These are phyloP conservation scores for Tubosaeta brunneosetosa DNA, from an alignment of 768 basidiomycete genomes.

Conservation along the genomic window DNA sequence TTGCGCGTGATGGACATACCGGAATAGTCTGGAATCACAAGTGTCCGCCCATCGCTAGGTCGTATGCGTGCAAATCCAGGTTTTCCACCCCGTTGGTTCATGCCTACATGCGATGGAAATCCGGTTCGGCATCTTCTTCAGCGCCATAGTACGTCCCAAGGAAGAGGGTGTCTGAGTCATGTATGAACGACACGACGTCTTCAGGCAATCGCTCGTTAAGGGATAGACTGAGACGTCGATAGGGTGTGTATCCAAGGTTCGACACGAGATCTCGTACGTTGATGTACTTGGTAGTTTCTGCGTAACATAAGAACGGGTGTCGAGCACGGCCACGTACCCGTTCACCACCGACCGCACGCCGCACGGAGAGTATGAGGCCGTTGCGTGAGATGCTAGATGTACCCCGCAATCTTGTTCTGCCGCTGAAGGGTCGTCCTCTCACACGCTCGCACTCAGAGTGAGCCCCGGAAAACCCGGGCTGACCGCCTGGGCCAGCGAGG, in stretches of 20 bases:
- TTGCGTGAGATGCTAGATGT: constrained; percentile 34
- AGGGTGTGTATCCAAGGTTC: constrained; percentile 37
- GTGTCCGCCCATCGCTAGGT: constrained; percentile 48
- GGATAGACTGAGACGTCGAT: constrained; percentile 33
- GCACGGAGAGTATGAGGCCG: constrained; percentile 25
- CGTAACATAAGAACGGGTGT: not conserved
- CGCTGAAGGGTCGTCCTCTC: constrained; percentile 57
- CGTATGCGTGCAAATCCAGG: constrained; percentile 57
- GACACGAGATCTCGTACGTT: constrained; percentile 50
- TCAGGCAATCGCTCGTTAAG: constrained; percentile 42
- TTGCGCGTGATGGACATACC: constrained; percentile 27
- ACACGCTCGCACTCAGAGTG: constrained; percentile 38
- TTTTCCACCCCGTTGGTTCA: constrained; percentile 62
- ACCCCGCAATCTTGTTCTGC: constrained; percentile 62
- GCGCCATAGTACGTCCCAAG: constrained; percentile 52
- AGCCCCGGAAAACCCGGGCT: constrained; percentile 42
- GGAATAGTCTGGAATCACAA: constrained; percentile 60
- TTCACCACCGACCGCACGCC: constrained; percentile 40
- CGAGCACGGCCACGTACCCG: constrained; percentile 33
- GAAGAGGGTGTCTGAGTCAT: constrained; percentile 50
- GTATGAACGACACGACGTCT: constrained; percentile 46
- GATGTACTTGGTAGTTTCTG: constrained; percentile 47
- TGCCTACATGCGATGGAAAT: constrained; percentile 58
- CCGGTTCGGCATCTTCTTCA: constrained; percentile 26
- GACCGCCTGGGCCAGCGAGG: constrained; percentile 41